Evolutionary conservation across 106 monocot genomes (phyloP).

Genomic region (Allium fistulosum): DNA sequence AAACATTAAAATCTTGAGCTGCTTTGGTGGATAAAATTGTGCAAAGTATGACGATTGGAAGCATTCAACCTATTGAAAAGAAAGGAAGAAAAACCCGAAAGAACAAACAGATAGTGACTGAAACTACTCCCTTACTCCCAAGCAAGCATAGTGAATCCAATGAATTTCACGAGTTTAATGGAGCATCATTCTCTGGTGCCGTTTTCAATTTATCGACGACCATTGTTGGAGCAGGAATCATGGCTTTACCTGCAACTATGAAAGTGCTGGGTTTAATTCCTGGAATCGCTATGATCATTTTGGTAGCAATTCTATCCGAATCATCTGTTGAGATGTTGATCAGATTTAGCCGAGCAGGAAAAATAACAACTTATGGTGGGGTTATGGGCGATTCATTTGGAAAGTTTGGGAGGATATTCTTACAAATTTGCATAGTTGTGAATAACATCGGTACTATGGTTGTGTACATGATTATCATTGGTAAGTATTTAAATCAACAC

Average conservation of each 20-base stretch:
- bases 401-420: conserved; percentile 35
- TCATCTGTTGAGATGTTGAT: conserved; percentile 59
- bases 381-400: conserved; percentile 65
- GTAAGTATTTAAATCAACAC: conserved; percentile 11
- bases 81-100: conserved; percentile 6
- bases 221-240: conserved; percentile 72
- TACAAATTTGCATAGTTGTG: conserved; percentile 47
- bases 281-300: conserved; percentile 44
- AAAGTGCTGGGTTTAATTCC: conserved; percentile 58
- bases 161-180: conserved; percentile 39
- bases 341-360: conserved; percentile 42
- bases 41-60: conserved; percentile 34
- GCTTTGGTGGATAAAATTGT: not conserved
- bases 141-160: conserved; percentile 19
- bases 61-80: conserved; percentile 7
- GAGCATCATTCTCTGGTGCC: conserved; percentile 58
- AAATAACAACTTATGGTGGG: conserved; percentile 40
- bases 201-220: conserved; percentile 74
- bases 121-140: conserved; percentile 40
- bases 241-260: conserved; percentile 62
- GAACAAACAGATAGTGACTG: conserved; percentile 28
- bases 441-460: conserved; percentile 55
- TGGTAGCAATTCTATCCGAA: conserved; percentile 47
- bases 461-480: conserved; percentile 84
- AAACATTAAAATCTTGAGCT: not conserved